Evolutionary conservation across 169 alveolate species (phyloP).

Genomic region (Plasmodium adleri): DNA sequence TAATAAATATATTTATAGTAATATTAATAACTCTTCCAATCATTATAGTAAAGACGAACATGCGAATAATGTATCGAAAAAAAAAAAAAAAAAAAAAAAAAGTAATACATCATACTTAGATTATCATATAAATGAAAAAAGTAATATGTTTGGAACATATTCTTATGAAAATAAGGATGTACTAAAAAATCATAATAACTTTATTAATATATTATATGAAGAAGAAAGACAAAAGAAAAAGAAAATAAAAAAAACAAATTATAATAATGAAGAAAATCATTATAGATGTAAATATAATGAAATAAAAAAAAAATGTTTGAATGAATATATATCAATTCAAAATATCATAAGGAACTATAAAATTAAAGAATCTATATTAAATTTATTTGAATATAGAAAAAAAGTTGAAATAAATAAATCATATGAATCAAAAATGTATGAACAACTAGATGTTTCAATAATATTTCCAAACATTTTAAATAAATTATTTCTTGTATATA

Average conservation of each 20-base stretch:
- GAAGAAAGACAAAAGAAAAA: slow-evolving; percentile 33
- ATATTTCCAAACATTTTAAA: slow-evolving; percentile 19
- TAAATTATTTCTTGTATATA: slow-evolving; percentile 45
- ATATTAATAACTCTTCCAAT: too few species aligned
- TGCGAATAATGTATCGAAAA: too few species aligned
- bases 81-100: neutral
- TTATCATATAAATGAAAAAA: slow-evolving; percentile 1
- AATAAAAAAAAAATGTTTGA: neutral
- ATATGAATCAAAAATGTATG: neutral
- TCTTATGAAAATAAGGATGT: neutral
- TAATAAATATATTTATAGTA: too few species aligned
- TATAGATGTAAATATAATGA: neutral
- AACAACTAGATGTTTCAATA: slow-evolving; percentile 21
- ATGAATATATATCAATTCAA: slow-evolving; percentile 42
- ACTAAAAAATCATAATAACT: slow-evolving; percentile 28
- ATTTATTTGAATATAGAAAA: slow-evolving; percentile 42
- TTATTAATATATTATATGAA: slow-evolving; percentile 37
- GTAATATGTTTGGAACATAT: neutral
- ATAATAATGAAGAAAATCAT: neutral
- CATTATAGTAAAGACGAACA: too few species aligned
- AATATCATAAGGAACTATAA: slow-evolving; percentile 9
- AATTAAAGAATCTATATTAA: slow-evolving; percentile 27
- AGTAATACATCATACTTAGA: neutral
- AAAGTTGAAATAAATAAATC: neutral
- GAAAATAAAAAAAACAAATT: slow-evolving; percentile 7